Evolutionary conservation across 495 filamentous ascomycete species (phyloP).

Genomic region (Aspergillus wentii): DNA sequence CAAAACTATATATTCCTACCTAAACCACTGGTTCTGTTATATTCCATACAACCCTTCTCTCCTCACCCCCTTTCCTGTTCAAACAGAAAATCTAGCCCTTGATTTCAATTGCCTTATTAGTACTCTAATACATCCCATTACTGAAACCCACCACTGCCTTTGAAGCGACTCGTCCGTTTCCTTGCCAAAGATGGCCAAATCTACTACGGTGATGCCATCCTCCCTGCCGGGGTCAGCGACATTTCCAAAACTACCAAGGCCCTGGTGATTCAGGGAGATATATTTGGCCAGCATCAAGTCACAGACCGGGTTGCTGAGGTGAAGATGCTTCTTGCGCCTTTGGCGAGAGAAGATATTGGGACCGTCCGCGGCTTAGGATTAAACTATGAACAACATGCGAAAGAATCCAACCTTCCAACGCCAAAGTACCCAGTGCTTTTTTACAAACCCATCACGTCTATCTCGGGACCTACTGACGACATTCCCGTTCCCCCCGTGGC

Average conservation of each 20-base stretch:
- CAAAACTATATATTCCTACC: too few relatives aligned
- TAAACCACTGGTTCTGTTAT: too few relatives aligned
- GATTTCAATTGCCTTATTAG: too few relatives aligned
- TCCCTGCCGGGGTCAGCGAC: conserved; percentile 62
- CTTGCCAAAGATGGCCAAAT: conserved; percentile 67
- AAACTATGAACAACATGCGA: conserved; percentile 78
- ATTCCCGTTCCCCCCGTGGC: conserved; percentile 61
- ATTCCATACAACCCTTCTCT: too few relatives aligned
- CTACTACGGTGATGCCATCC: conserved; percentile 82
- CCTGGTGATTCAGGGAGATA: conserved; percentile 63
- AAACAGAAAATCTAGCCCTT: too few relatives aligned
- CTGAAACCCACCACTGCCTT: not conserved
- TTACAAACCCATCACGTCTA: conserved; percentile 74
- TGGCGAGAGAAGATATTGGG: conserved; percentile 61
- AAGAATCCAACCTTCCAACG: conserved; percentile 69
- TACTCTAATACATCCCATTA: not conserved
- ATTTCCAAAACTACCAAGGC: conserved; percentile 63
- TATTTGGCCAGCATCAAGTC: conserved; percentile 66
- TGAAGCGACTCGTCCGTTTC: conserved; percentile 73
- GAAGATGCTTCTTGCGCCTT: conserved; percentile 60
- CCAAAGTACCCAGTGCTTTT: conserved; percentile 77
- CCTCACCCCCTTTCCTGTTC: too few relatives aligned
- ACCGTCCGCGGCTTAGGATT: conserved; percentile 77
- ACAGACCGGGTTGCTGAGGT: conserved; percentile 67
- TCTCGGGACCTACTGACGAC: conserved; percentile 64